Conservation (phyloP, 2,329 filamentous ascomycete genomes). For the Neonectria sp. region DNA sequence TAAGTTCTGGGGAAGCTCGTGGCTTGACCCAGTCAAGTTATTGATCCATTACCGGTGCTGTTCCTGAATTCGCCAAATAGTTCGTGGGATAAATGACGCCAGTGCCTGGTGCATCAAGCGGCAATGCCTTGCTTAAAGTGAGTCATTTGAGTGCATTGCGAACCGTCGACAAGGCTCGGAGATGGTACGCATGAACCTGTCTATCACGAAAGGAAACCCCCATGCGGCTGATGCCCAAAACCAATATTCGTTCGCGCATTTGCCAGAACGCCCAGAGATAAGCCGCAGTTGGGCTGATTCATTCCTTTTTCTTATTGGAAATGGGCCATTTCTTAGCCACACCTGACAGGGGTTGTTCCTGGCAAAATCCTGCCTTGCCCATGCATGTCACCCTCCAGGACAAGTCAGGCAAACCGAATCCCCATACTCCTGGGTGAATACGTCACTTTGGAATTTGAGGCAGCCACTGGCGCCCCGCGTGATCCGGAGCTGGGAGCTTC, state of each 20-base stretch:
- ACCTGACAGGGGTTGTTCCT: neutral
- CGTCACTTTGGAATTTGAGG: neutral
- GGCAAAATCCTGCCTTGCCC: neutral
- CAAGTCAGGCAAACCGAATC: neutral
- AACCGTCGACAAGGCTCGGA: neutral
- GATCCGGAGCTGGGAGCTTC: neutral
- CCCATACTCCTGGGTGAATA: neutral
- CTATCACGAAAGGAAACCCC: neutral
- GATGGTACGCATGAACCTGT: neutral
- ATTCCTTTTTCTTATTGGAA: neutral
- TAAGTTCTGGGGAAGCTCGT: neutral
- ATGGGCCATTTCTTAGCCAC: neutral
- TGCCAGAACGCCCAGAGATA: neutral
- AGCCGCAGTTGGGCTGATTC: neutral
- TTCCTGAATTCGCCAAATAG: neutral
- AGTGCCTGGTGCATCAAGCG: neutral
- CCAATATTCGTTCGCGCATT: neutral
- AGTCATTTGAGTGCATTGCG: neutral
- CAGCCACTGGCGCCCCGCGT: neutral
- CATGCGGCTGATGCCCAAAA: neutral
- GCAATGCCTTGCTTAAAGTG: neutral
- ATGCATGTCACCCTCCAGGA: neutral
- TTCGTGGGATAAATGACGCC: neutral
- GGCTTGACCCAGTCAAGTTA: neutral
- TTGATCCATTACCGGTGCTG: neutral